phyloP scores from a whole-genome alignment of 1,284 basidiomycete species.

The Mycena sp. region DNA sequence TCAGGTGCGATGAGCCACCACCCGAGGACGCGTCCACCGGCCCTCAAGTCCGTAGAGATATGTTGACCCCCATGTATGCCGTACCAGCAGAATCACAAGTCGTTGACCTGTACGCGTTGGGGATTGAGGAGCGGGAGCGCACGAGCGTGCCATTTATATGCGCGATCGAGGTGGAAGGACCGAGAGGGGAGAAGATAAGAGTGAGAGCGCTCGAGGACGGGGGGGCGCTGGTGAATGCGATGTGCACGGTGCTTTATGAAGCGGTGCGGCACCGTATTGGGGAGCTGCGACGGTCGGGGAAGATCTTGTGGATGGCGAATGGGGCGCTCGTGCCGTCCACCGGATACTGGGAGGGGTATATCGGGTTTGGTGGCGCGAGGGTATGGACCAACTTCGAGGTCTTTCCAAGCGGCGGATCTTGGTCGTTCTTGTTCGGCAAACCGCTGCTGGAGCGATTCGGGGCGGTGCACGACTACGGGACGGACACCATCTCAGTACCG shows the following conservation, averaged over 20 bases:
- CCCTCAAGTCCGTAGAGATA: not conserved
- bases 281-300: not conserved
- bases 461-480: not conserved
- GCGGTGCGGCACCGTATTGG: not conserved
- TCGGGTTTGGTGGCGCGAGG: not conserved
- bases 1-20: not conserved
- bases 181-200: conserved; percentile 7
- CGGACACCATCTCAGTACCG: not conserved
- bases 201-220: not conserved
- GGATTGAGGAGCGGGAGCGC: not conserved
- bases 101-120: conserved; percentile 18
- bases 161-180: conserved; percentile 3
- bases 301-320: conserved; percentile 7
- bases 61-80: conserved; percentile 10
- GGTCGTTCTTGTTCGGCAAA: conserved; percentile 3
- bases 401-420: not conserved
- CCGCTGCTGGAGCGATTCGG: not conserved
- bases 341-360: conserved; percentile 4
- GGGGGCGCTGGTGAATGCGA: conserved; percentile 9
- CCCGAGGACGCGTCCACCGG: not conserved
- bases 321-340: not conserved
- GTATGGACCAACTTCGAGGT: not conserved
- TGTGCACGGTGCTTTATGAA: conserved; percentile 1
- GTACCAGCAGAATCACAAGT: not conserved
- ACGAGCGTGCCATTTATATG: conserved; percentile 5